phyloP scores from a whole-genome alignment of 805 yeast species.

The Ogataea saltuana region DNA sequence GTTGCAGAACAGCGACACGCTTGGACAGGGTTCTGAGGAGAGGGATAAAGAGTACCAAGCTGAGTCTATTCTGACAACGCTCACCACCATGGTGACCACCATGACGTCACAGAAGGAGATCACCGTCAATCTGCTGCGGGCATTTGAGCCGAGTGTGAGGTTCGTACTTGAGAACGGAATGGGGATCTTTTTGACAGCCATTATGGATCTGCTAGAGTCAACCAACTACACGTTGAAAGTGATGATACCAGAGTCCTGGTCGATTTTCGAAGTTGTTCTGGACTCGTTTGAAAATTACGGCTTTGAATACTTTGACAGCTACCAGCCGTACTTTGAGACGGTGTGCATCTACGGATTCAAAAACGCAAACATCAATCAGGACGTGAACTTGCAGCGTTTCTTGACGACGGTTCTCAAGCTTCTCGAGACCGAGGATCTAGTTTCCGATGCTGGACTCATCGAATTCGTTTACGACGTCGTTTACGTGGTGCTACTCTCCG shows the following conservation, averaged over 20 bases:
- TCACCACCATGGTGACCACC: slow-evolving; percentile 77
- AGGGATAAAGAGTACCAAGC: slow-evolving; percentile 83
- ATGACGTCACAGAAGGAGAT: slow-evolving; percentile 75
- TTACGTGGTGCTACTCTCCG: slow-evolving; percentile 17
- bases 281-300: slow-evolving; percentile 54
- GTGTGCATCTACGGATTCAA: slow-evolving; percentile 48
- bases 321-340: slow-evolving; percentile 50
- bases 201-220: slow-evolving; percentile 68
- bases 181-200: slow-evolving; percentile 74
- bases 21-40: slow-evolving; percentile 37
- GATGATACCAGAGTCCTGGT: slow-evolving; percentile 48
- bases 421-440: slow-evolving; percentile 20
- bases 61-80: slow-evolving; percentile 74
- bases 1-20: slow-evolving; percentile 34
- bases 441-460: slow-evolving; percentile 25
- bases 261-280: slow-evolving; percentile 42
- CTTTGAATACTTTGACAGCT: slow-evolving; percentile 48
- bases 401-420: slow-evolving; percentile 25
- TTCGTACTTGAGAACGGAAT: slow-evolving; percentile 65
- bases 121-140: slow-evolving; percentile 62
- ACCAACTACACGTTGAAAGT: slow-evolving; percentile 59
- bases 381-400: slow-evolving; percentile 23
- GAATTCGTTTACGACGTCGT: slow-evolving; percentile 25
- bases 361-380: slow-evolving; percentile 18
- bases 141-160: slow-evolving; percentile 67